Conservation (phyloP, 257 asterid genomes). For the Rhazya stricta region DNA sequence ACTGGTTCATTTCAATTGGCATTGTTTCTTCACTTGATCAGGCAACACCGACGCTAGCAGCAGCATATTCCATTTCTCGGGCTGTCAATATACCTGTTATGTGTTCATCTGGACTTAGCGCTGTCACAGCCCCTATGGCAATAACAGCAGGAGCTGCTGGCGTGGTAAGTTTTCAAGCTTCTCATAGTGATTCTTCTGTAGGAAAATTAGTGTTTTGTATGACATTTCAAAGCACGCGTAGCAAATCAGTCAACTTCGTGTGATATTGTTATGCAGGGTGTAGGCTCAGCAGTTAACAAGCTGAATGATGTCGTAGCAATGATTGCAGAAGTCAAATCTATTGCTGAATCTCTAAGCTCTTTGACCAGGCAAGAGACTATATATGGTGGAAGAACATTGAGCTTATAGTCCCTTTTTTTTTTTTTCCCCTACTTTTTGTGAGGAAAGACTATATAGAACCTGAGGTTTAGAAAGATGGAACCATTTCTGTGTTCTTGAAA, state of each 20-base stretch:
- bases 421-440: background rate
- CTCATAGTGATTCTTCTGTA: background rate
- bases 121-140: slow-evolving; percentile 93
- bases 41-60: slow-evolving; percentile 91
- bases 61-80: slow-evolving; percentile 79
- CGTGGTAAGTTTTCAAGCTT: slow-evolving; percentile 43
- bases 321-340: slow-evolving; percentile 78
- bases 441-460: background rate
- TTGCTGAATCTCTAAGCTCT: slow-evolving; percentile 51
- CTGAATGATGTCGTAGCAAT: slow-evolving; percentile 81
- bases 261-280: slow-evolving; percentile 46
- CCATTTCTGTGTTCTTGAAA: background rate
- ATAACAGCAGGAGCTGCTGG: slow-evolving; percentile 90
- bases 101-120: slow-evolving; percentile 87
- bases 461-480: background rate
- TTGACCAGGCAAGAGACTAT: slow-evolving; percentile 26
- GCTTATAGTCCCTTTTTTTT: slow-evolving; percentile 16
- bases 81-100: slow-evolving; percentile 75
- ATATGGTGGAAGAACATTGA: slow-evolving; percentile 30
- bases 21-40: slow-evolving; percentile 10
- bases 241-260: background rate
- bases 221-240: background rate
- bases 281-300: slow-evolving; percentile 91
- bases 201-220: background rate
- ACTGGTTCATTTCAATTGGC: slow-evolving; percentile 10